These are phyloP conservation scores for Candida sanyiensis DNA, from an alignment of 805 yeast genomes.

Conservation along the genomic window DNA sequence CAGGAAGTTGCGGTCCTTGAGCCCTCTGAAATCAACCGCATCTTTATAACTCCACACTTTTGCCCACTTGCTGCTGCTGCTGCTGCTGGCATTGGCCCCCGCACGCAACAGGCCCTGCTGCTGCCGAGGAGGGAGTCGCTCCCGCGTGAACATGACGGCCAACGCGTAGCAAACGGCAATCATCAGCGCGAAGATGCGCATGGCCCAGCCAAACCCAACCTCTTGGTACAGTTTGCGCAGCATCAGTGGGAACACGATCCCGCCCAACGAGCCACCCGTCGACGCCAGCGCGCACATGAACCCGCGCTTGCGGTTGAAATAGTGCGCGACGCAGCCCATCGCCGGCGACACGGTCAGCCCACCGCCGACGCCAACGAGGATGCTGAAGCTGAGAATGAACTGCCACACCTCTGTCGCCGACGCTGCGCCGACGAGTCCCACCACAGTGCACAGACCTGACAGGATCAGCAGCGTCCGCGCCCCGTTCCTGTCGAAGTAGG, in stretches of 20 bases:
- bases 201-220: slow-evolving; percentile 53
- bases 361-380: slow-evolving; percentile 50
- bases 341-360: slow-evolving; percentile 54
- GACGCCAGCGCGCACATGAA: slow-evolving; percentile 43
- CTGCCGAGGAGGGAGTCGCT: slow-evolving; percentile 33
- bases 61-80: slow-evolving; percentile 22
- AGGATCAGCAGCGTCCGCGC: slow-evolving; percentile 35
- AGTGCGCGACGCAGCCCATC: slow-evolving; percentile 56
- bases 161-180: slow-evolving; percentile 31
- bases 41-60: slow-evolving; percentile 23
- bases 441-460: slow-evolving; percentile 38
- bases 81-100: no score
- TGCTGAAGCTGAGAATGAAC: slow-evolving; percentile 51
- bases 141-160: slow-evolving; percentile 33
- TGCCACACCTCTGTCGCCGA: slow-evolving; percentile 48
- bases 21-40: slow-evolving; percentile 32
- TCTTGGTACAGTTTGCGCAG: slow-evolving; percentile 39
- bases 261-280: slow-evolving; percentile 51
- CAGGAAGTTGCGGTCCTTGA: slow-evolving; percentile 40
- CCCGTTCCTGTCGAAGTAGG: slow-evolving; percentile 52
- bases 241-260: slow-evolving; percentile 48
- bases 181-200: slow-evolving; percentile 45
- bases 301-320: slow-evolving; percentile 56
- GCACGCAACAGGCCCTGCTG: no score
- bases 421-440: slow-evolving; percentile 49